Conservation (phyloP, 805 yeast genomes). For the Candida sanyiensis region DNA sequence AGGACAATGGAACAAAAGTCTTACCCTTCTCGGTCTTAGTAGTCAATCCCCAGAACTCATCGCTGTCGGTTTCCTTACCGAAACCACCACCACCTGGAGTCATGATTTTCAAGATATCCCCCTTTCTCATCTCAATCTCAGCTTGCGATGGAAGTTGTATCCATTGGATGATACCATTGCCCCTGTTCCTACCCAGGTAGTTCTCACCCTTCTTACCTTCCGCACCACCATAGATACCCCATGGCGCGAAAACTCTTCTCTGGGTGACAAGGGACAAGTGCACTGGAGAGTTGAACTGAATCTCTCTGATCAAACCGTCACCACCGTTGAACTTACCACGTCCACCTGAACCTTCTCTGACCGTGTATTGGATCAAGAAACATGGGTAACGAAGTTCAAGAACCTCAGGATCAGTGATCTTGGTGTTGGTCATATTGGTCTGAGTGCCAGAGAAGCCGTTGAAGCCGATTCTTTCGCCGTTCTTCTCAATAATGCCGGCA, state of each 20-base stretch:
- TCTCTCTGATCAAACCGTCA: slow-evolving; percentile 45
- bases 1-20: slow-evolving; percentile 21
- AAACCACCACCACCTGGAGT: slow-evolving; percentile 46
- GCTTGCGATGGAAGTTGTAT: slow-evolving; percentile 30
- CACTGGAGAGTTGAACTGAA: slow-evolving; percentile 37
- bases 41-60: slow-evolving; percentile 24
- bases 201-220: slow-evolving; percentile 46
- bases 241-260: slow-evolving; percentile 48
- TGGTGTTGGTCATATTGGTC: slow-evolving; percentile 48
- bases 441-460: slow-evolving; percentile 49
- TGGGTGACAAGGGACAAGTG: slow-evolving; percentile 44
- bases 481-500: slow-evolving; percentile 45
- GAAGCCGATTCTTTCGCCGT: slow-evolving; percentile 67
- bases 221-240: slow-evolving; percentile 49
- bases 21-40: slow-evolving; percentile 4
- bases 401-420: slow-evolving; percentile 51
- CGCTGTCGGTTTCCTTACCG: slow-evolving; percentile 30
- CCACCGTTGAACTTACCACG: slow-evolving; percentile 44
- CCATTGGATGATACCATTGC: slow-evolving; percentile 29
- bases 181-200: slow-evolving; percentile 30
- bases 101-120: slow-evolving; percentile 33
- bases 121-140: slow-evolving; percentile 31
- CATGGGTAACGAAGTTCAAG: slow-evolving; percentile 49
- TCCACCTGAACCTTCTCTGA: slow-evolving; percentile 45
- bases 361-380: slow-evolving; percentile 38